These are phyloP conservation scores for Viola odorata DNA, from an alignment of 345 rosid species.

Conservation along the genomic window DNA sequence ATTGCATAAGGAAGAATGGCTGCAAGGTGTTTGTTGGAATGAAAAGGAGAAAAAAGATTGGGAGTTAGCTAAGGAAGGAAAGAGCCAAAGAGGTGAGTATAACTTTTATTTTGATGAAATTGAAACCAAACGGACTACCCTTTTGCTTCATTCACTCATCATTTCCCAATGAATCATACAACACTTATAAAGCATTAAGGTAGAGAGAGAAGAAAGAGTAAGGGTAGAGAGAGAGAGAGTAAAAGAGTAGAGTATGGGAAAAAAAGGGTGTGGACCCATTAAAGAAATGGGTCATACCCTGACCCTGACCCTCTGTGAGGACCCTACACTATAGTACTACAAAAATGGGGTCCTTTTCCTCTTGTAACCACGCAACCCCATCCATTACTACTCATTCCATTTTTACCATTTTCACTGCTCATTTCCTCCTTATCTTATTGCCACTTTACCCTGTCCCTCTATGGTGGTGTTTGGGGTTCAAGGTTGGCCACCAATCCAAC, in stretches of 20 bases:
- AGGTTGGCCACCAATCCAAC: no score
- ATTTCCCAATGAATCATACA: slow-evolving; percentile 28
- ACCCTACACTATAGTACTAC: slow-evolving; percentile 5
- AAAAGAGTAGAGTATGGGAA: no score
- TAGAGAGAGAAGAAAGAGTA: neutral
- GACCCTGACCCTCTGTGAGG: neutral
- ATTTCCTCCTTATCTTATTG: slow-evolving; percentile 13
- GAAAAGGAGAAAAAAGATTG: neutral
- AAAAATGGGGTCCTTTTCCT: slow-evolving; percentile 15
- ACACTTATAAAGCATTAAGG: slow-evolving; percentile 23
- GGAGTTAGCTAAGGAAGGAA: neutral
- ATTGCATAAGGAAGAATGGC: no score
- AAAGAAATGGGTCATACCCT: slow-evolving; percentile 25
- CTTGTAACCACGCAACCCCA: slow-evolving; percentile 24
- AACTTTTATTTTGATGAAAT: no score
- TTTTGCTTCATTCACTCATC: neutral
- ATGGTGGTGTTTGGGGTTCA: no score
- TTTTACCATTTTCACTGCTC: slow-evolving; percentile 25
- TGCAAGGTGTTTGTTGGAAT: neutral
- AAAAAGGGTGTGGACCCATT: slow-evolving; percentile 17
- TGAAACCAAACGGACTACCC: neutral
- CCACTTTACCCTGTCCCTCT: no score
- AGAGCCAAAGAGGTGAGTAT: neutral
- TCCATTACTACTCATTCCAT: neutral
- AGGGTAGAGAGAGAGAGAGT: neutral